Conservation (phyloP, 495 filamentous ascomycete genomes). For the Talaromyces wortmannii region DNA sequence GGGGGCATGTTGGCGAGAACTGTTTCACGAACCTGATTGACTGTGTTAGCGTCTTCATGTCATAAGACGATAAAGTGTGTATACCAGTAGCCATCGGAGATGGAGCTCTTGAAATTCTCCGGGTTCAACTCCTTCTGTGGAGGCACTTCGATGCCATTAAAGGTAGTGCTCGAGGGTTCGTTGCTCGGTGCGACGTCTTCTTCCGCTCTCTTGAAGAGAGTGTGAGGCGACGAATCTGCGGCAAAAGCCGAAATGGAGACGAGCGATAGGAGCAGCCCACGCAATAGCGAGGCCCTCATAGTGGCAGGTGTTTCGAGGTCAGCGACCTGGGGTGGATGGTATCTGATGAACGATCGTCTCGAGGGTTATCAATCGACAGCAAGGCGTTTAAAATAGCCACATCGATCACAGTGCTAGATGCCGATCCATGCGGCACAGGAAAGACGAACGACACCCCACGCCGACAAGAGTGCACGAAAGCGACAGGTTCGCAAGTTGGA, state of each 20-base stretch:
- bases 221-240: background rate
- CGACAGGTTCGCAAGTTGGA: background rate
- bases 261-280: constrained; percentile 35
- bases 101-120: constrained; percentile 46
- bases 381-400: background rate
- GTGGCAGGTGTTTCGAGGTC: constrained; percentile 14
- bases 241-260: constrained; percentile 30
- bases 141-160: constrained; percentile 77
- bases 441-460: background rate
- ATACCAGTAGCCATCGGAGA: constrained; percentile 60
- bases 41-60: background rate
- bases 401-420: background rate
- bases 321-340: background rate
- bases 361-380: constrained; percentile 9
- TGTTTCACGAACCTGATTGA: constrained; percentile 62
- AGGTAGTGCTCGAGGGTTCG: constrained; percentile 44
- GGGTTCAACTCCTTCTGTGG: constrained; percentile 58
- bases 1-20: constrained; percentile 69
- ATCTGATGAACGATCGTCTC: background rate
- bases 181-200: background rate
- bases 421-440: background rate
- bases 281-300: constrained; percentile 34
- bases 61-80: background rate
- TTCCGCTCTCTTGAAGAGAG: constrained; percentile 1
- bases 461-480: too few species aligned